Conservation (phyloP, 2,329 filamentous ascomycete genomes). For the Xylaria arbuscula region DNA sequence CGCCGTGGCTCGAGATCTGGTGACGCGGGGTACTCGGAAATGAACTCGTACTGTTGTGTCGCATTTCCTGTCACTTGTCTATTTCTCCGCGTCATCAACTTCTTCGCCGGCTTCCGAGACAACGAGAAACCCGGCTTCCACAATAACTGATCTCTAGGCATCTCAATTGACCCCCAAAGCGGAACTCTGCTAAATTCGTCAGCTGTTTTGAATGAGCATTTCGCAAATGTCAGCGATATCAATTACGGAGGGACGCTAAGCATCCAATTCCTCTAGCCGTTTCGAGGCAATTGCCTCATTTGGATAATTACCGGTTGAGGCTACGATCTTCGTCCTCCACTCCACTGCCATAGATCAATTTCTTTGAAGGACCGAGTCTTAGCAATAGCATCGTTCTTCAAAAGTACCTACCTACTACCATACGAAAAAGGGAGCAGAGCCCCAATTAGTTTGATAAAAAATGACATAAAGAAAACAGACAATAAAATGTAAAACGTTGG, state of each 20-base stretch:
- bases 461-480: too few relatives aligned
- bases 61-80: background rate
- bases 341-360: too few relatives aligned
- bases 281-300: background rate
- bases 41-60: conserved; percentile 1
- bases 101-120: conserved; percentile 1
- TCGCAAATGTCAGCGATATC: background rate
- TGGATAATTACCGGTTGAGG: background rate
- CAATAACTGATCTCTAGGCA: background rate
- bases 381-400: too few relatives aligned
- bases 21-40: background rate
- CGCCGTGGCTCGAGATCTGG: background rate
- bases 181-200: background rate
- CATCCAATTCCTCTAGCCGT: background rate
- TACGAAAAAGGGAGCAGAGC: too few relatives aligned
- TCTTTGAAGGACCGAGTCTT: too few relatives aligned
- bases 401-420: too few relatives aligned
- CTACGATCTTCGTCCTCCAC: background rate
- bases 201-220: background rate
- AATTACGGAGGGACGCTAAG: background rate
- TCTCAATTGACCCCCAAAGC: background rate
- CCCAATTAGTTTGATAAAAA: too few relatives aligned
- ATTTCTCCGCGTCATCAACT: background rate
- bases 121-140: conserved; percentile 1
- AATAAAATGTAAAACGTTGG: conserved; percentile 23